These are phyloP conservation scores for Adansonia grandidieri DNA, from an alignment of 441 rosid genomes.

Conservation along the genomic window DNA sequence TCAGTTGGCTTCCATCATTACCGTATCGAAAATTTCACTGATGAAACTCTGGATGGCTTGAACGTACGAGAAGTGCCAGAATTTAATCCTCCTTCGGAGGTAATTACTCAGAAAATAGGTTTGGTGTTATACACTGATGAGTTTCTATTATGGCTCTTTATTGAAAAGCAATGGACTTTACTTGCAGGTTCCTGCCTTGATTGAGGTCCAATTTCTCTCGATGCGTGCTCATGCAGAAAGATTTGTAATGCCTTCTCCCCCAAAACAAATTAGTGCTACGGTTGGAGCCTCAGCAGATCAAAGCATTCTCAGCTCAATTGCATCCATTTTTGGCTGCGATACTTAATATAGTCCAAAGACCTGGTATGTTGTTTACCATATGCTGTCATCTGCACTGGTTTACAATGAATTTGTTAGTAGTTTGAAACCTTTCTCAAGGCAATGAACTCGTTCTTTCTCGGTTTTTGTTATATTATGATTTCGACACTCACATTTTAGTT, in stretches of 20 bases:
- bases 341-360: constrained; percentile 68
- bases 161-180: neutral
- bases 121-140: no score
- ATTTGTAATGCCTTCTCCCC: constrained; percentile 77
- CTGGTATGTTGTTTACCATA: constrained; percentile 50
- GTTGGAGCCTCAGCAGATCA: constrained; percentile 83
- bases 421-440: neutral
- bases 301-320: constrained; percentile 55
- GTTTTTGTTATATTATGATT: neutral
- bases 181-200: constrained; percentile 73
- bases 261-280: constrained; percentile 66
- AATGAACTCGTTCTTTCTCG: neutral
- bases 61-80: constrained; percentile 60
- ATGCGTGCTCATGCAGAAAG: constrained; percentile 87
- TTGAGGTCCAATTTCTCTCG: constrained; percentile 85
- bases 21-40: constrained; percentile 56
- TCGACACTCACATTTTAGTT: no score
- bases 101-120: constrained; percentile 25
- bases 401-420: neutral
- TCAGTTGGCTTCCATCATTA: constrained; percentile 85
- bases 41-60: constrained; percentile 44
- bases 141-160: neutral
- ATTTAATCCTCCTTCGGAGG: constrained; percentile 85
- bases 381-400: neutral
- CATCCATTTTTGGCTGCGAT: constrained; percentile 79